Conservation (phyloP, 2,329 filamentous ascomycete genomes). For the Colletotrichum costaricense region DNA sequence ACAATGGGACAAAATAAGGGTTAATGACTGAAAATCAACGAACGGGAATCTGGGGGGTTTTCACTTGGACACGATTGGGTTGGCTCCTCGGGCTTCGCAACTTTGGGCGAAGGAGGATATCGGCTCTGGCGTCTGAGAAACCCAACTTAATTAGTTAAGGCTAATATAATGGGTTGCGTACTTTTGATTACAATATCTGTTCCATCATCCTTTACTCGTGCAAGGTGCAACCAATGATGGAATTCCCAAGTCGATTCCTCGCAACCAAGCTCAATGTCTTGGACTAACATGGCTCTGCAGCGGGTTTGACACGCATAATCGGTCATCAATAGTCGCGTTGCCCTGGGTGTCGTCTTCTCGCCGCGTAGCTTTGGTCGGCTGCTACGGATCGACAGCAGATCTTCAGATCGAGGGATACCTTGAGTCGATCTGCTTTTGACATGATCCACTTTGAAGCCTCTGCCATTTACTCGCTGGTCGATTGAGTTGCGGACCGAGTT, state of each 20-base stretch:
- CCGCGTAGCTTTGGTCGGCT: not conserved
- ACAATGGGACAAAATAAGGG: not conserved
- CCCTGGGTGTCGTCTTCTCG: not conserved
- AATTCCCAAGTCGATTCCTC: not conserved
- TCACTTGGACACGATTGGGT: not conserved
- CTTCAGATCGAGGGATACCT: not conserved
- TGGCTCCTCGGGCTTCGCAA: constrained; percentile 13
- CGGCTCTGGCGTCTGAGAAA: not conserved
- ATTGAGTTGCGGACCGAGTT: not conserved
- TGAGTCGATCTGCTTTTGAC: not conserved
- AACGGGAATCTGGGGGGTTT: not conserved
- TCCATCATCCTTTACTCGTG: not conserved
- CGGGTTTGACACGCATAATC: not conserved
- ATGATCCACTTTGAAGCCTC: not conserved
- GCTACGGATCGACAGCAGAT: not conserved
- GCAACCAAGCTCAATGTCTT: not conserved
- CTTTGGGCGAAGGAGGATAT: not conserved
- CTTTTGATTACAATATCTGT: not conserved
- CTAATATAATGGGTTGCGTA: constrained; percentile 34
- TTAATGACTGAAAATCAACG: not conserved
- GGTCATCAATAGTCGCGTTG: not conserved
- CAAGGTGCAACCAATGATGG: not conserved
- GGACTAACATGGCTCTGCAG: not conserved
- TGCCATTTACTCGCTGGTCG: not conserved
- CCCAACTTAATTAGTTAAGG: constrained; percentile 34